Conservation (phyloP, 169 alveolate genomes). For the Plasmodium malariae region DNA sequence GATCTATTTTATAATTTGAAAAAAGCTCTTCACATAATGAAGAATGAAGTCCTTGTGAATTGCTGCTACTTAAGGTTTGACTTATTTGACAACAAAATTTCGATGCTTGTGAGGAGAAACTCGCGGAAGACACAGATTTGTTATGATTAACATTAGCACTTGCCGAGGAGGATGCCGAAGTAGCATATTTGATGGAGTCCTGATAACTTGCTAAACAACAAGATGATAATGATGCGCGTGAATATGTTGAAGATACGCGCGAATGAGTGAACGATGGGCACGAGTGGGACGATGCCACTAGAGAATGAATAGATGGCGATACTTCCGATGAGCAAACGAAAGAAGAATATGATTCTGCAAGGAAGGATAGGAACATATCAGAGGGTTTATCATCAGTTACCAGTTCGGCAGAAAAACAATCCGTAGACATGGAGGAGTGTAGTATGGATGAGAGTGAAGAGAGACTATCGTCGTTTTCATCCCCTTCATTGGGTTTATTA, state of each 20-base stretch:
- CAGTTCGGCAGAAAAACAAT: not conserved
- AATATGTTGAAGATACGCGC: too few relatives aligned
- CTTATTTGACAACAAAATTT: not conserved
- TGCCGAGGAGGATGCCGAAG: too few relatives aligned
- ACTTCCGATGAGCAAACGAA: not conserved
- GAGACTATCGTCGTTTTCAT: not conserved
- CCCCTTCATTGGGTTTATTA: not conserved
- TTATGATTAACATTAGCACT: not conserved
- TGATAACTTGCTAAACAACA: too few relatives aligned
- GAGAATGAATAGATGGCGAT: not conserved
- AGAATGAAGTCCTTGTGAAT: conserved; percentile 9
- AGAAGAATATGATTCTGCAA: not conserved
- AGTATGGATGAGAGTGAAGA: conserved; percentile 8
- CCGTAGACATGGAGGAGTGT: conserved; percentile 2
- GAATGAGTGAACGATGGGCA: too few relatives aligned
- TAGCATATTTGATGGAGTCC: too few relatives aligned
- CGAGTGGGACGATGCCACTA: not conserved
- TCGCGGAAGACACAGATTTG: not conserved
- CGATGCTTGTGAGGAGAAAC: not conserved
- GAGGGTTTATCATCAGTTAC: conserved; percentile 1
- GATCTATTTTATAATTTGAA: not conserved
- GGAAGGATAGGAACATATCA: not conserved
- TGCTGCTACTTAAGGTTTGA: conserved; percentile 3
- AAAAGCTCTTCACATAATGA: conserved; percentile 4
- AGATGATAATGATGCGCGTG: too few relatives aligned